Base-by-base conservation (phyloP, 257 asterid species). In the Scutellaria barbata region DNA sequence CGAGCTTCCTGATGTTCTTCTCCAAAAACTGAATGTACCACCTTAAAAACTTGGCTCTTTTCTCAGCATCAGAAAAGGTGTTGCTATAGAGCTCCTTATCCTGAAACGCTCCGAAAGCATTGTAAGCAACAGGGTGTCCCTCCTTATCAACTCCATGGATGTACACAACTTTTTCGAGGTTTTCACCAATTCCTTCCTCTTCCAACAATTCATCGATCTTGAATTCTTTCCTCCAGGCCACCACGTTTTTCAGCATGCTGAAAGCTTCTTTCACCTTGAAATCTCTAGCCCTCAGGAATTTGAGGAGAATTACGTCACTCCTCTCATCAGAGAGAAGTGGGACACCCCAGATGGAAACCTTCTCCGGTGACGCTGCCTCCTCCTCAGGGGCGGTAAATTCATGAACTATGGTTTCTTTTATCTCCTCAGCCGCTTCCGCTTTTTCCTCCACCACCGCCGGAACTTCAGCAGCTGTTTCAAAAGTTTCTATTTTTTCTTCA, bases 71-170 rank as follows among this genome's bases (percentile, higher is more conserved):
- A 43, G 90, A 76, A 67, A 89, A 85, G 5, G 89, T 82, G 69
- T 71, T 85, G 75, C 68, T 80, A 55, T 89, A 89, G 63, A 89
- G 46, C 8, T 89, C 89, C 74, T 89, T 87, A 50, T 89, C 92
- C 88, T 87, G 94, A 74, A 89, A 89, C 77, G 84, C 94, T 9
- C 92, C 96, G 13, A 85, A 85, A 0, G 88, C 87, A 20, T 89
- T 89, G 82, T 89, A 89, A 57, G 80, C 76, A 16, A 89, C 87
- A 17, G 86, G 86, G 76, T 89, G 94, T 5, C 92, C 92, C 68
- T 89, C 96, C 62, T 73, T 87, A 17, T 87, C 94, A 0, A 68
- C 78, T 2, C 94, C 94, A 73, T 89, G 78, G 13, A 85, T 73
- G 69, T 77, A 89, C 13, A 80, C 92, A 1, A 84, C 93, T 33